These are phyloP conservation scores for Podila minutissima DNA, from an alignment of 192 early-diverging fungal species.

Conservation along the genomic window DNA sequence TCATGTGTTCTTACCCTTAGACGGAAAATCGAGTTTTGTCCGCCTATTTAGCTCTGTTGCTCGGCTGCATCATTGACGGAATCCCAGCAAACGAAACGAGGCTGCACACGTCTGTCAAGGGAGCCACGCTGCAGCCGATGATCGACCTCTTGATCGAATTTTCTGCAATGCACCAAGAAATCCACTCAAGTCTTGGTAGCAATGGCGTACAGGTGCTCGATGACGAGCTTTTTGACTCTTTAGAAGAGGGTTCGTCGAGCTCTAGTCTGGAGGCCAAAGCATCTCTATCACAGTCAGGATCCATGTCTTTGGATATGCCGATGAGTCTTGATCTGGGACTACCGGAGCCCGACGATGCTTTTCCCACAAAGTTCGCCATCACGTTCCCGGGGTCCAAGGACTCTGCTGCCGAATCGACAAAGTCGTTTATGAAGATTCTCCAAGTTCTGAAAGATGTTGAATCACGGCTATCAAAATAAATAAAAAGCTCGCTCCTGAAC, in stretches of 20 bases:
- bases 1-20: constrained; percentile 1
- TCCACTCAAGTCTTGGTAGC: background rate
- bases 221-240: background rate
- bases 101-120: constrained; percentile 3
- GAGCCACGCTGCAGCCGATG: constrained; percentile 29
- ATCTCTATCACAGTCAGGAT: background rate
- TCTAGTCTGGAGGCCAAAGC: background rate
- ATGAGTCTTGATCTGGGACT: background rate
- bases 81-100: constrained; percentile 12
- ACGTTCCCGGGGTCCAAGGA: too few relatives aligned
- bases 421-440: too few relatives aligned
- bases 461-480: too few relatives aligned
- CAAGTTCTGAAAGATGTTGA: too few relatives aligned
- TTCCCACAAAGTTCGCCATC: too few relatives aligned
- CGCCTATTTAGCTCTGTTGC: constrained; percentile 31
- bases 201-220: background rate
- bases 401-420: too few relatives aligned
- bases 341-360: background rate
- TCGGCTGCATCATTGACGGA: constrained; percentile 23
- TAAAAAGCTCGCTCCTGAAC: too few relatives aligned
- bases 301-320: background rate
- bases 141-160: constrained; percentile 28
- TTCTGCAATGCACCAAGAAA: constrained; percentile 6
- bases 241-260: background rate
- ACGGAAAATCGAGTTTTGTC: constrained; percentile 37